A percentile compares a stretch with the other conserved stretches of the same genome.
phyloP scores from a whole-genome alignment of 1,284 basidiomycete species.

The Amylostereum areolatum region DNA sequence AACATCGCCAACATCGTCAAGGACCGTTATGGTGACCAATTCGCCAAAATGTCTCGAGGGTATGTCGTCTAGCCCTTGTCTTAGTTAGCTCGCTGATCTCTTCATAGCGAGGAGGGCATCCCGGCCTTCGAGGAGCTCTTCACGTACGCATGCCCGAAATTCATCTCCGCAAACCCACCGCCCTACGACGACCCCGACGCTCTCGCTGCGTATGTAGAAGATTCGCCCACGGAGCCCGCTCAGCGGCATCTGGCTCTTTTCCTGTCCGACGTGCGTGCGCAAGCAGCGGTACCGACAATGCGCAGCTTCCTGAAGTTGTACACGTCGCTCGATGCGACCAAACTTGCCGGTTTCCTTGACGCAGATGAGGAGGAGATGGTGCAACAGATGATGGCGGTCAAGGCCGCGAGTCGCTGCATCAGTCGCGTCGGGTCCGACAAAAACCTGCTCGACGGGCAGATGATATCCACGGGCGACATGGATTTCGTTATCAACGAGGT shows the following conservation, averaged over 20 bases:
- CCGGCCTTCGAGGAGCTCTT: conserved; percentile 92
- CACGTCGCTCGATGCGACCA: conserved; percentile 87
- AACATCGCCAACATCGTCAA: conserved; percentile 91
- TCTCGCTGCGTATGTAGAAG: conserved; percentile 49
- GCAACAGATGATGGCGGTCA: conserved; percentile 96
- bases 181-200: conserved; percentile 82
- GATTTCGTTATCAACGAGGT: conserved; percentile 95
- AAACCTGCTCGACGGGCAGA: conserved; percentile 80
- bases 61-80: conserved; percentile 24
- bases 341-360: conserved; percentile 87
- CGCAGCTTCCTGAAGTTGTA: conserved; percentile 94
- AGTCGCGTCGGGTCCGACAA: conserved; percentile 47
- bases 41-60: conserved; percentile 81
- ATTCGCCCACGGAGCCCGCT: conserved; percentile 61
- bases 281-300: conserved; percentile 78
- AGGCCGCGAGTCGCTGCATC: conserved; percentile 77
- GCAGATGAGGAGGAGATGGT: conserved; percentile 91
- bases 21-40: conserved; percentile 91
- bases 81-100: neutral
- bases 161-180: conserved; percentile 91
- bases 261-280: conserved; percentile 72
- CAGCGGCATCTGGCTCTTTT: conserved; percentile 84
- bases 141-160: conserved; percentile 92
- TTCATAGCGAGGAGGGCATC: conserved; percentile 61
- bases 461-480: conserved; percentile 86